Conservation (phyloP, 2,329 filamentous ascomycete genomes). For the Lachnellula cervina region DNA sequence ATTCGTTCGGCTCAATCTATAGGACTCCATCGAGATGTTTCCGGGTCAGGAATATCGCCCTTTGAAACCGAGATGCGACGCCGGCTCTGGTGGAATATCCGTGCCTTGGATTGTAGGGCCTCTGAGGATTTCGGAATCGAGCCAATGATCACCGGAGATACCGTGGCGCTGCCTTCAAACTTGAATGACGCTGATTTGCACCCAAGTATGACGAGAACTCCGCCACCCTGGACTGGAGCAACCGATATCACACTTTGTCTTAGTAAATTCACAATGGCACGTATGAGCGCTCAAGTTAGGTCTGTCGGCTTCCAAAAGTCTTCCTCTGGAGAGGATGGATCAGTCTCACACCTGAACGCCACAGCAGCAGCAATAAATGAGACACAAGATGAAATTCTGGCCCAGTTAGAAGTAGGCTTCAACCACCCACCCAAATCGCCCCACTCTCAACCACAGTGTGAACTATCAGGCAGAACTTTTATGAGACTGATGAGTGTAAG, state of each 20-base stretch:
- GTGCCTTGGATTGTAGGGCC: slow-evolving; percentile 50
- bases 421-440: not conserved
- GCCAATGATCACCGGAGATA: slow-evolving; percentile 42
- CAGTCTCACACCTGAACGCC: not conserved
- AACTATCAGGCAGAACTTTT: not conserved
- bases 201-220: not conserved
- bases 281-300: not conserved
- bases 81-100: slow-evolving; percentile 57
- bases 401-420: too few relatives aligned
- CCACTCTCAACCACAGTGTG: not conserved
- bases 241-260: not conserved
- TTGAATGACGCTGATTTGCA: slow-evolving; percentile 5
- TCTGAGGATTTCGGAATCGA: slow-evolving; percentile 46
- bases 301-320: not conserved
- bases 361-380: not conserved
- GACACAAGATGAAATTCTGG: not conserved
- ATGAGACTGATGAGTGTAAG: not conserved
- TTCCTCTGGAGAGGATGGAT: not conserved
- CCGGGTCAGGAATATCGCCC: slow-evolving; percentile 46
- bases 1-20: slow-evolving; percentile 39
- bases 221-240: not conserved
- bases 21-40: slow-evolving; percentile 39
- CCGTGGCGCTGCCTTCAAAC: slow-evolving; percentile 28
- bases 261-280: not conserved
- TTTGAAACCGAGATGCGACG: slow-evolving; percentile 58